Conservation (phyloP, 192 early-diverging fungal species). For the Hyaloraphidium curvatum region DNA sequence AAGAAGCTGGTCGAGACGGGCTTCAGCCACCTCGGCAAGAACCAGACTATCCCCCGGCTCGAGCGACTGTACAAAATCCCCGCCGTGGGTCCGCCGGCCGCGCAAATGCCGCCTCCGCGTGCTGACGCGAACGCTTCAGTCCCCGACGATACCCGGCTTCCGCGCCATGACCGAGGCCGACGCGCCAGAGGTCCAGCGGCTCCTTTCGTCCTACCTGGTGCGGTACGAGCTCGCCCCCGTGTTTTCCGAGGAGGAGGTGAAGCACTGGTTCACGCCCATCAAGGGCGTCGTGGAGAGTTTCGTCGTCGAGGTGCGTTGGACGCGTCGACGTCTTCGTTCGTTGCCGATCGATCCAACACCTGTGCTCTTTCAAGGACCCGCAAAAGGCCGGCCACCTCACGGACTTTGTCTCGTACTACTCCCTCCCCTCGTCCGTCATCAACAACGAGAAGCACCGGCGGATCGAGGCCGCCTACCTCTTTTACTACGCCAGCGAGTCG, state of each 20-base stretch:
- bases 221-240: slow-evolving; percentile 45
- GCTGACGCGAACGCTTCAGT: slow-evolving; percentile 9
- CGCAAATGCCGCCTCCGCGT: too few species aligned
- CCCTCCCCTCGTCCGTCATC: slow-evolving; percentile 78
- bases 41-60: slow-evolving; percentile 48
- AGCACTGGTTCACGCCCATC: slow-evolving; percentile 77
- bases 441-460: slow-evolving; percentile 44
- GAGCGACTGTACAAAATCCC: slow-evolving; percentile 54
- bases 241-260: slow-evolving; percentile 70
- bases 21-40: slow-evolving; percentile 63
- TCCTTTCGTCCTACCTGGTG: slow-evolving; percentile 52
- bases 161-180: slow-evolving; percentile 63
- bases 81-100: slow-evolving; percentile 17
- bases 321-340: not conserved
- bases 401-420: slow-evolving; percentile 90
- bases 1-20: slow-evolving; percentile 85
- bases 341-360: not conserved
- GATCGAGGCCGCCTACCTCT: slow-evolving; percentile 82
- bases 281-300: slow-evolving; percentile 77
- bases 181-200: slow-evolving; percentile 41
- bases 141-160: slow-evolving; percentile 42
- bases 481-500: slow-evolving; percentile 56
- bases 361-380: slow-evolving; percentile 16
- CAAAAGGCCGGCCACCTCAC: slow-evolving; percentile 43
- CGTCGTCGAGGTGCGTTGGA: slow-evolving; percentile 58